phyloP scores from a whole-genome alignment of 768 basidiomycete species.

The Mycena belliarum region DNA sequence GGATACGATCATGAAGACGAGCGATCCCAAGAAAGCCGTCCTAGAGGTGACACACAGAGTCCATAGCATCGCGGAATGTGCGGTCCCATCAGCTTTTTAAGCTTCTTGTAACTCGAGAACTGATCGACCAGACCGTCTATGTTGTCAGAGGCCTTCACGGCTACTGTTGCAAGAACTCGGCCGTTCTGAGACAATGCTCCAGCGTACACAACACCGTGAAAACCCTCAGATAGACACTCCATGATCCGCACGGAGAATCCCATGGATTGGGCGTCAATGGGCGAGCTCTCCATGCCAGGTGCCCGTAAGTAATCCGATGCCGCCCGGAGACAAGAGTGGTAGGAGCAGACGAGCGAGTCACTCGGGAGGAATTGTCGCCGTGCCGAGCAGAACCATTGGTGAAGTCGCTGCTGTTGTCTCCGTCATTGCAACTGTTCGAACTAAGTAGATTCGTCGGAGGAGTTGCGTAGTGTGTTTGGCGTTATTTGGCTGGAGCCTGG shows the following conservation, averaged over 20 bases:
- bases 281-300: neutral
- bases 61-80: conserved; percentile 5
- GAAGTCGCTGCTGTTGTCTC: neutral
- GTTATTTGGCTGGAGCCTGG: too few relatives aligned
- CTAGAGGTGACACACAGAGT: neutral
- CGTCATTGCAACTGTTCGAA: too few relatives aligned
- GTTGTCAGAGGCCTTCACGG: neutral
- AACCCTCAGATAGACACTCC: neutral
- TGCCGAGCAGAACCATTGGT: neutral
- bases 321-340: neutral
- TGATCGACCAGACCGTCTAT: neutral
- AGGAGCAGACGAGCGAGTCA: neutral
- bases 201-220: neutral
- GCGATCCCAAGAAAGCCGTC: neutral
- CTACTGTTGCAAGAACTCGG: neutral
- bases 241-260: neutral
- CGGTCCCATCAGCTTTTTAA: neutral
- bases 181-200: neutral
- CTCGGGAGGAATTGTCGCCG: neutral
- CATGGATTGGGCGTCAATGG: neutral
- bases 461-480: too few relatives aligned
- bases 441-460: too few relatives aligned
- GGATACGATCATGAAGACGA: neutral
- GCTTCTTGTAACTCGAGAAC: neutral
- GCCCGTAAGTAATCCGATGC: neutral